Evolutionary conservation across 2,329 filamentous ascomycete genomes (phyloP), one percentile per base, ranked within the genome.

Genomic region (Sporothrix luriei): DNA sequence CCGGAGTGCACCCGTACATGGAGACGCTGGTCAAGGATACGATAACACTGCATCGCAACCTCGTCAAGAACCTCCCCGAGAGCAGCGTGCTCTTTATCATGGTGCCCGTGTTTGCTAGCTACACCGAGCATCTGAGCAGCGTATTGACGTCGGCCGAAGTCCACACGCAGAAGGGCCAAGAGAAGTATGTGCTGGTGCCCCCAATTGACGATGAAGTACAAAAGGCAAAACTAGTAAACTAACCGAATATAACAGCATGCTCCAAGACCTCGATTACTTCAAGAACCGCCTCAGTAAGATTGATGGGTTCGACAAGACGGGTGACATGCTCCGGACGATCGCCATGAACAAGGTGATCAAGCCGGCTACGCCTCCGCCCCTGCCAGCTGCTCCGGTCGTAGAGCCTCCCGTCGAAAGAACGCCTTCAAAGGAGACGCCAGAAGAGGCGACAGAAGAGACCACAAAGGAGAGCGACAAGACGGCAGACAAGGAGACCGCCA

Each of bases 1-100:
- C 62, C 11, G 75, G 76, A 9, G 83, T 85, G 7, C 92, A 90
- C 74, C 78, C 87, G 1, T 96, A 94, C 78, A 94, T 97, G 88
- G 93, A 97, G 79, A 94, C 89, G 0, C 80, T 97, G 68, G 89
- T 88, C 10, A 96, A 93, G 78, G 94, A 97, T 76, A 97, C 94
- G 0, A 88, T 88, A 4, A 95, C 90, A 1, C 81, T 97, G 72
- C 91, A 97, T 76, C 90, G 92, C 68, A 93, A 95, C 13, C 83
- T 97, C 71, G 90, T 87, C 71, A 94, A 93, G 77, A 90, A 96
- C 77, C 82, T 97, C 29, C 90, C 91, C 0, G 91, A 95, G 73
- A 84, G 86, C 68, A 90, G 90, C 0, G 89, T 97, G 1, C 84
- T 86, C 68, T 88, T 92, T 81, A 97, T 97, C 75, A 97, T 97